Conservation (phyloP, 345 rosid species). For the Salix udensis region DNA sequence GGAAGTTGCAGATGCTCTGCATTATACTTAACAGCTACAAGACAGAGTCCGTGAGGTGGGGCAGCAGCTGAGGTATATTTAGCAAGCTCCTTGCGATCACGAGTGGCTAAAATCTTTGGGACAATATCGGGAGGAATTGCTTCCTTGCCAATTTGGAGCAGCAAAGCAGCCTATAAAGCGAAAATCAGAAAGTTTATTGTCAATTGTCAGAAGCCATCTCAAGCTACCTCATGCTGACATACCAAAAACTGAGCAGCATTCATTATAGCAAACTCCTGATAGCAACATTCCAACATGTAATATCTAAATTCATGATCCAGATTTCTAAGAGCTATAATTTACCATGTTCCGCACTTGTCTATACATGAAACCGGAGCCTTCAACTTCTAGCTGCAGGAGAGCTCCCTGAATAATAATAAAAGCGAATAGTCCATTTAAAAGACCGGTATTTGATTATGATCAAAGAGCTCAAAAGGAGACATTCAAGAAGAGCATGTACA, state of each 20-base stretch:
- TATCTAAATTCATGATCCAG: not conserved
- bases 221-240: not conserved
- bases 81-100: constrained; percentile 72
- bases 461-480: not conserved
- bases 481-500: not conserved
- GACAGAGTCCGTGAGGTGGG: constrained; percentile 83
- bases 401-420: constrained; percentile 48
- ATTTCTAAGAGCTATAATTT: constrained; percentile 9
- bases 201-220: not conserved
- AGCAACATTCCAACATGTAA: not conserved
- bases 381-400: constrained; percentile 77
- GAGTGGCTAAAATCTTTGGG: constrained; percentile 56
- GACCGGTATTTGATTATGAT: not conserved
- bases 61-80: constrained; percentile 58
- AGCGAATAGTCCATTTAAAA: not conserved
- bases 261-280: not conserved
- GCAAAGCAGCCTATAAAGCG: constrained; percentile 66
- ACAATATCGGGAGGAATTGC: constrained; percentile 69
- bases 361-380: constrained; percentile 86
- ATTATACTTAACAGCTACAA: constrained; percentile 54
- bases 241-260: not conserved
- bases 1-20: constrained; percentile 71
- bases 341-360: constrained; percentile 96
- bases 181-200: not conserved
- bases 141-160: constrained; percentile 81